These are phyloP conservation scores for Wickerhamomyces rabaulensis DNA, from an alignment of 805 yeast genomes.

Conservation along the genomic window DNA sequence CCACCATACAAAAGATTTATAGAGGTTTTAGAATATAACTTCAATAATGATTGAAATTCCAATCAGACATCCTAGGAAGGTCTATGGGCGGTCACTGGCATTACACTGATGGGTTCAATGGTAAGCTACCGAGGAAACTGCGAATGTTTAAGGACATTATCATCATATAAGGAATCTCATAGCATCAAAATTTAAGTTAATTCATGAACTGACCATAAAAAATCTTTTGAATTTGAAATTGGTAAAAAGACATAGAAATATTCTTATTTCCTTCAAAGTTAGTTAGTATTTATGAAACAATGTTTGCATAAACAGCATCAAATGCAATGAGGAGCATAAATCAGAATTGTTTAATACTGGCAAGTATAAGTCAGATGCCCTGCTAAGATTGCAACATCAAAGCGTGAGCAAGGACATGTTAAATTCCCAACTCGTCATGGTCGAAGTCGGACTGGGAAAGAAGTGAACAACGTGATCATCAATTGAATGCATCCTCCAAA, in stretches of 20 bases:
- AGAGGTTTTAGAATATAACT: not conserved
- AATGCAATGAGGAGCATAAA: constrained; percentile 18
- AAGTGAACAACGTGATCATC: constrained; percentile 59
- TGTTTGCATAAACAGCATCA: too few relatives aligned
- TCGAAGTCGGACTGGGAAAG: constrained; percentile 90
- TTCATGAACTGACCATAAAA: too few relatives aligned
- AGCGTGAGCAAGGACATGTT: constrained; percentile 14
- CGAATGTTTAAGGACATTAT: constrained; percentile 77
- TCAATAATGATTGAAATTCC: not conserved
- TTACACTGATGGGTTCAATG: constrained; percentile 75
- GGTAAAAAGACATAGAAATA: constrained; percentile 4
- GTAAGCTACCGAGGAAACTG: constrained; percentile 95
- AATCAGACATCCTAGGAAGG: constrained; percentile 96
- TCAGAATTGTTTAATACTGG: constrained; percentile 76
- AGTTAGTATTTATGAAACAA: too few relatives aligned
- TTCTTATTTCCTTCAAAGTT: constrained; percentile 3
- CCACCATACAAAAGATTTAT: not conserved
- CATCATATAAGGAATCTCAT: constrained; percentile 48
- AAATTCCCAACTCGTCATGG: constrained; percentile 82
- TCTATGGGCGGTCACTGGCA: constrained; percentile 79
- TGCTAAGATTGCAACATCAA: not conserved
- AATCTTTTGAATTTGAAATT: not conserved
- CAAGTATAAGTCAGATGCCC: constrained; percentile 64
- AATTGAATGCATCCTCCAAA: constrained; percentile 6
- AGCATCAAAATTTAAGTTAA: not conserved